Evolutionary conservation across 768 basidiomycete species (phyloP), one percentile per base, ranked within the genome.

Genomic region (Ramaria rubella): DNA sequence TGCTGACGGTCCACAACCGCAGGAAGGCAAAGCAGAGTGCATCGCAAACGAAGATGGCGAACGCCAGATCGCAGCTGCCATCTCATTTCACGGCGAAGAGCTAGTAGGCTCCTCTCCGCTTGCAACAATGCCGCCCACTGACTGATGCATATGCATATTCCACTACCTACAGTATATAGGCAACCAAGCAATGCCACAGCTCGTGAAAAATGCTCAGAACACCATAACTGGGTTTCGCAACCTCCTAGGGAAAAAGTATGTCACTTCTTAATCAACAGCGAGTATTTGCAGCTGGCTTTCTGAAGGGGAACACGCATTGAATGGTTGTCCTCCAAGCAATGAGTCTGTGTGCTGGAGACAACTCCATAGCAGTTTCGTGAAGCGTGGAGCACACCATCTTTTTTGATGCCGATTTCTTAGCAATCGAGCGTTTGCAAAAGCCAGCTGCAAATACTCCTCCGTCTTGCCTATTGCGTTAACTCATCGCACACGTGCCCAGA

Each of bases 31-130:
- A 29, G 86, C 94, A 42, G 90, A 94, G 66, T 95, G 91, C 68
- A 97, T 98, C 59, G 96, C 94, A 5, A 98, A 97, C 68, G 94
- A 98, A 68, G 95, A 98, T 68, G 95, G 96, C 29, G 95, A 97
- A 68, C 86, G 96, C 30, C 95, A 99, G 74, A 98, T 99, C 65
- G 93, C 93, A 0, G 92, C 90, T 67, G 93, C 93, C 26, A 76
- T 98, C 54, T 82, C 94, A 0, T 98, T 95, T 69, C 82, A 83
- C 38, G 93, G 92, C 26, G 90, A 95, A 70, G 89, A 97, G 70
- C 83, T 87, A 68, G 94, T 92, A 66, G 63, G 87, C 77, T 48
- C n/a, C n/a, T n/a, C n/a, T n/a, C 11, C 11, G 11, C n/a, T 38
- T 38, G n/a, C 36, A n/a, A n/a, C 36, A 40, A 34, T 12, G 30